A percentile compares a stretch with the other conserved stretches of the same genome.
Evolutionary conservation across 345 rosid species (phyloP).

Genomic region (Lumnitzera racemosa): DNA sequence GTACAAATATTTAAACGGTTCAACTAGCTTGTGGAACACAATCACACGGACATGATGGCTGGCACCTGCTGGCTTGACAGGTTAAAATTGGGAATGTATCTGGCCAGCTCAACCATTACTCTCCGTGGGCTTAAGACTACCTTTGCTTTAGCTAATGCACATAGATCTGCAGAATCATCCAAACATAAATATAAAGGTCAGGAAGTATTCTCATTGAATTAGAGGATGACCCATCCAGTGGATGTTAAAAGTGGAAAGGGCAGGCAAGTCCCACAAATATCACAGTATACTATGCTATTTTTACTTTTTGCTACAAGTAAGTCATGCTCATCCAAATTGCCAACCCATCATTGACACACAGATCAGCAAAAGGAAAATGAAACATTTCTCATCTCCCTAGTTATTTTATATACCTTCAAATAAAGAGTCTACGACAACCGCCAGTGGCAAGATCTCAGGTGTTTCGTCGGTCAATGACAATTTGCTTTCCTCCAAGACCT

Average conservation of each 20-base stretch:
- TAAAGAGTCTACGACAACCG: conserved; percentile 49
- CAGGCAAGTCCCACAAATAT: too few species aligned
- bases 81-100: conserved; percentile 52
- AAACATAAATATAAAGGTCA: background rate
- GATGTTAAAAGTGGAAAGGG: too few species aligned
- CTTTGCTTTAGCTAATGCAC: conserved; percentile 23
- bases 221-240: too few species aligned
- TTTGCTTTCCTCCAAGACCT: conserved; percentile 41
- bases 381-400: background rate
- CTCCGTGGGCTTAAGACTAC: conserved; percentile 47
- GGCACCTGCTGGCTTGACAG: conserved; percentile 77
- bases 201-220: too few species aligned
- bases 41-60: background rate
- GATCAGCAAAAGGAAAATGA: background rate
- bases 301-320: too few species aligned
- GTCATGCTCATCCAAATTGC: too few species aligned
- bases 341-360: background rate
- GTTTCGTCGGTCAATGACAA: conserved; percentile 20
- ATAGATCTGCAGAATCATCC: conserved; percentile 33
- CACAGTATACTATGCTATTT: too few species aligned
- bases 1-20: background rate
- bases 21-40: background rate
- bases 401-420: conserved; percentile 43
- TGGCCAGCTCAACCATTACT: conserved; percentile 67
- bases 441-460: conserved; percentile 48